Evolutionary conservation across 257 asterid genomes (phyloP).

Genomic region (Rubia yunnanensis): DNA sequence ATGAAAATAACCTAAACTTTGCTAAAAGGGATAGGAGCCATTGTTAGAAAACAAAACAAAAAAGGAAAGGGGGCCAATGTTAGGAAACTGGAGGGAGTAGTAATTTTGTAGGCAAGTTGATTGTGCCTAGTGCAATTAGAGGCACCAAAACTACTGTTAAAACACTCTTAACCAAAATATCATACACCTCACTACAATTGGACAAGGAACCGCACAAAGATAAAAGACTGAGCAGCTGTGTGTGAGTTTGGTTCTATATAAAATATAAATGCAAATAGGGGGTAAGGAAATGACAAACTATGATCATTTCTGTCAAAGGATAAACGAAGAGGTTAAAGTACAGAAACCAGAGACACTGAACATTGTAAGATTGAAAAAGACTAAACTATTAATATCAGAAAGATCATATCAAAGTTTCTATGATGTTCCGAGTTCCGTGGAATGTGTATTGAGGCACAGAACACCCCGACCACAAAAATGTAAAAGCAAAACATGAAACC

Average conservation of each 20-base stretch:
- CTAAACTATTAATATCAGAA: not conserved
- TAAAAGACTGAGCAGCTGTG: not conserved
- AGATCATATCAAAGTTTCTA: not conserved
- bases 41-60: too few species aligned
- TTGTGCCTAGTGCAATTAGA: not conserved
- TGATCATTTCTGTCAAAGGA: conserved; percentile 1
- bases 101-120: not conserved
- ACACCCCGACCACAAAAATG: not conserved
- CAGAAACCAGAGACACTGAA: not conserved
- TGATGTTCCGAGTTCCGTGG: not conserved
- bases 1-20: too few species aligned
- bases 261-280: not conserved
- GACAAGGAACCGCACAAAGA: not conserved
- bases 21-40: too few species aligned
- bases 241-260: not conserved
- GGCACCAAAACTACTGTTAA: not conserved
- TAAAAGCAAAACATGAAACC: too few species aligned
- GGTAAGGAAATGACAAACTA: not conserved
- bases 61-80: too few species aligned
- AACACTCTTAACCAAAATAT: not conserved
- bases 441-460: not conserved
- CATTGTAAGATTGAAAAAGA: not conserved
- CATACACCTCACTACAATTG: not conserved
- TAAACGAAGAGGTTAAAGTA: not conserved
- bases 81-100: too few species aligned